These are phyloP conservation scores for Scheffersomyces amazonensis DNA, from an alignment of 805 yeast species.

Conservation along the genomic window DNA sequence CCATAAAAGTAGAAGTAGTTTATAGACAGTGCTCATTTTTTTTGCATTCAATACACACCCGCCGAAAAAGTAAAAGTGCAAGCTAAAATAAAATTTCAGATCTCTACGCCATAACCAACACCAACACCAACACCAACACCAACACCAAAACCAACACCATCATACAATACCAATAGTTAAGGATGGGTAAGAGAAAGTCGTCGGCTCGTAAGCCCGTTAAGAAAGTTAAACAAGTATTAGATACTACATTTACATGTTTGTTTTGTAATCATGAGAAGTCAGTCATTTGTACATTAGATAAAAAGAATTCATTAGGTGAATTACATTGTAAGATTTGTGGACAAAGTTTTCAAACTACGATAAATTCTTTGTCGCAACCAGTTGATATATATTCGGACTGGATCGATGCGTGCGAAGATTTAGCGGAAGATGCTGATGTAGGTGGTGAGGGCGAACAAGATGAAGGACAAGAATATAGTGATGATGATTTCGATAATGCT, in stretches of 20 bases:
- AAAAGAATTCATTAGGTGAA: slow-evolving; percentile 79
- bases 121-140: too few species aligned
- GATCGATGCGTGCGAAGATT: slow-evolving; percentile 94
- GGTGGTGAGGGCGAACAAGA: slow-evolving; percentile 12
- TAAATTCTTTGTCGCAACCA: slow-evolving; percentile 81
- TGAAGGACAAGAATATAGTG: slow-evolving; percentile 28
- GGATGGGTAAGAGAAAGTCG: slow-evolving; percentile 87
- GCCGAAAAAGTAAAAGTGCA: too few species aligned
- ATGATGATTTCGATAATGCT: slow-evolving; percentile 25
- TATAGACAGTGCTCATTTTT: too few species aligned
- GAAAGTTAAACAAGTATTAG: slow-evolving; percentile 72
- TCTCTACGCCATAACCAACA: too few species aligned
- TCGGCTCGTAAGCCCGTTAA: slow-evolving; percentile 73
- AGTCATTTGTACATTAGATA: slow-evolving; percentile 84
- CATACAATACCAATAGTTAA: slow-evolving; percentile 11
- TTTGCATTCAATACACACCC: too few species aligned
- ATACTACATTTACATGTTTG: slow-evolving; percentile 81
- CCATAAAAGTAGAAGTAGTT: too few species aligned
- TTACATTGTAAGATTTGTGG: slow-evolving; percentile 92
- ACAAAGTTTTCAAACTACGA: slow-evolving; percentile 85
- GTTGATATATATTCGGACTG: slow-evolving; percentile 95
- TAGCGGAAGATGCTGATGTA: slow-evolving; percentile 53
- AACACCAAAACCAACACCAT: too few species aligned
- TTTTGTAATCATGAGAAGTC: slow-evolving; percentile 96
- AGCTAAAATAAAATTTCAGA: too few species aligned